Base-by-base conservation (phyloP, 2,329 filamentous ascomycete species). In the Colletotrichum sp. region DNA sequence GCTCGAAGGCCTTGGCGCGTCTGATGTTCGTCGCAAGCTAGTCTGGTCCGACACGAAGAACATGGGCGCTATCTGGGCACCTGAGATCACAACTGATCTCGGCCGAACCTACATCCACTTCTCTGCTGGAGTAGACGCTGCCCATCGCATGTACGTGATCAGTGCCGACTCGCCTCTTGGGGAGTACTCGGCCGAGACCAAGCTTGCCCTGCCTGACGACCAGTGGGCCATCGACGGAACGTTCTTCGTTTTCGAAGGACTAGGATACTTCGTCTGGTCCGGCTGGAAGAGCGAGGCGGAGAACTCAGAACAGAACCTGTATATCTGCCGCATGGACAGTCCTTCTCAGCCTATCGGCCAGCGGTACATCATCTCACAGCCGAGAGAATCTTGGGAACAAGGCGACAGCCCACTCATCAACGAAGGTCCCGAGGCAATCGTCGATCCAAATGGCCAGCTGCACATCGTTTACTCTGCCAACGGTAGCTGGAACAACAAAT, bases 401-500 rank as follows among this genome's bases (percentile, higher is more conserved):
- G 78, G 73, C 18, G 77, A 72, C 24, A 71, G 60, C 55, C 68
- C 68, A 16, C 34, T 63, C n/a, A 76, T 81, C 75, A 81, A 81
- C 59, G 79, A 81, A 28, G 80, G 79, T 7, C 79, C 80, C 3
- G 67, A 81, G 66, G 77, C 75, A 10, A 79, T 80, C 16, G 55
- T 79, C 10, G 80, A 81, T 26, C 80, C 80, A 5, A 71, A 80
- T 44, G 79, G 80, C 13, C 79, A 81, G 59, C 66, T 81, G 39
- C 80, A 81, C 76, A 79, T 81, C 6, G 79, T 80, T 6, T 81
- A 81, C 77, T 81, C 80, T 15, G 78, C 79, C 59, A 80, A 81
- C 68, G 79, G 79, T 52, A 81, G 79, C 75, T 81, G 80, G 80
- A 68, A 57, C 66, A 72, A 60, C 62, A 78, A 69, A 49, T 81